These are phyloP conservation scores for Komagataea norvegica DNA, from an alignment of 1,139 yeast species.

Conservation along the genomic window DNA sequence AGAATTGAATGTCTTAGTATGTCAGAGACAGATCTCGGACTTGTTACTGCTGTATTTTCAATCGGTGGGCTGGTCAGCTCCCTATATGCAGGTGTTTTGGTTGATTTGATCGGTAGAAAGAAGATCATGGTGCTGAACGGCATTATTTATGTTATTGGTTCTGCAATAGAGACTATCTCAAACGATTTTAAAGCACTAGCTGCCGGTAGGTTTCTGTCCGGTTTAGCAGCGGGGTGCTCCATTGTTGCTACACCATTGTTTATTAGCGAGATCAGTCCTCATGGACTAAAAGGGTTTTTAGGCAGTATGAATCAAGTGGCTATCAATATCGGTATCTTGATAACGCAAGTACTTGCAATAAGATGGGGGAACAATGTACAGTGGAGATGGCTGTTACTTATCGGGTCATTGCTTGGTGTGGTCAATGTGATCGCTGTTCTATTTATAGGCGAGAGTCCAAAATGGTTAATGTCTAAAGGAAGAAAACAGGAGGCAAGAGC, in stretches of 20 bases:
- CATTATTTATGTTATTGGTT: constrained; percentile 58
- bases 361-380: constrained; percentile 55
- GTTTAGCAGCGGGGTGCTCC: constrained; percentile 83
- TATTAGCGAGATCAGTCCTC: constrained; percentile 76
- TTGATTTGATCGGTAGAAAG: constrained; percentile 66
- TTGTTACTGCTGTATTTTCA: constrained; percentile 78
- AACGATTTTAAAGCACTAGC: constrained; percentile 41
- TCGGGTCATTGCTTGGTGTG: constrained; percentile 54
- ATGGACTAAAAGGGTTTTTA: constrained; percentile 60
- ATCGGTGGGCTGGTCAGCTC: constrained; percentile 87
- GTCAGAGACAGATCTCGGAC: constrained; percentile 62
- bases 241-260: constrained; percentile 81
- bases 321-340: constrained; percentile 75
- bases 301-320: constrained; percentile 89
- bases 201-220: constrained; percentile 73
- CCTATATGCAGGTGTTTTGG: constrained; percentile 61
- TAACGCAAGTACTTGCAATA: constrained; percentile 73
- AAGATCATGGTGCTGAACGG: constrained; percentile 53
- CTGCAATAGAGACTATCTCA: constrained; percentile 54
- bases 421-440: constrained; percentile 42
- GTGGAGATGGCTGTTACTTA: constrained; percentile 68
- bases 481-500: constrained; percentile 33
- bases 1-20: constrained; percentile 52
- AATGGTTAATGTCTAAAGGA: constrained; percentile 57
- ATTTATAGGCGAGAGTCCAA: constrained; percentile 72